These are phyloP conservation scores for Lonicera japonica DNA, from an alignment of 129 eudicot species.

Conservation along the genomic window DNA sequence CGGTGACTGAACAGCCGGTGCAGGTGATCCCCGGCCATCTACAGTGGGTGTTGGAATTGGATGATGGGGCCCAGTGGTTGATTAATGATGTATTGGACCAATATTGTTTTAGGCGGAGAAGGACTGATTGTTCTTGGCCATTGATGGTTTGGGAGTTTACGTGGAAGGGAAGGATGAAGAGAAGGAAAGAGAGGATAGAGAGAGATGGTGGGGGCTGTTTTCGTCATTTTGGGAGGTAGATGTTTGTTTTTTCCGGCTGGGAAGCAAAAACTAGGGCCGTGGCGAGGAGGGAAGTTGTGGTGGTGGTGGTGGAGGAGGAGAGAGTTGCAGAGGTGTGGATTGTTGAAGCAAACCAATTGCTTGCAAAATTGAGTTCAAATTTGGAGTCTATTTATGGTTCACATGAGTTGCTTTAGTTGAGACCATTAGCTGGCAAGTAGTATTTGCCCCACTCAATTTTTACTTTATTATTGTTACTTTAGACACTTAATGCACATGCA, in stretches of 20 bases:
- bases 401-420: no score
- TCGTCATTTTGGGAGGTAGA: conserved; percentile 7
- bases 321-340: not conserved
- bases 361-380: no score
- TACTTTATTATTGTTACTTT: no score
- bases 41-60: conserved; percentile 28
- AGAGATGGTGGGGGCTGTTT: conserved; percentile 17
- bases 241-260: conserved; percentile 1
- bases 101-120: conserved; percentile 40
- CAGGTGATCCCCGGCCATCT: conserved; percentile 69
- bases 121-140: conserved; percentile 37
- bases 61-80: conserved; percentile 52
- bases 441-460: no score
- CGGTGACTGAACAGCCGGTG: conserved; percentile 28
- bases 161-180: conserved; percentile 27
- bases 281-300: conserved; percentile 15
- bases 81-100: conserved; percentile 44
- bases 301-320: no score
- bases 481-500: no score
- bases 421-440: no score
- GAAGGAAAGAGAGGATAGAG: conserved; percentile 20
- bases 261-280: not conserved
- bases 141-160: conserved; percentile 37
- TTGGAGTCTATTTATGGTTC: conserved; percentile 13
- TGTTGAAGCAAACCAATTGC: no score